Conservation (phyloP, 2,329 filamentous ascomycete species). For the Thermomyces lanuginosus region DNA sequence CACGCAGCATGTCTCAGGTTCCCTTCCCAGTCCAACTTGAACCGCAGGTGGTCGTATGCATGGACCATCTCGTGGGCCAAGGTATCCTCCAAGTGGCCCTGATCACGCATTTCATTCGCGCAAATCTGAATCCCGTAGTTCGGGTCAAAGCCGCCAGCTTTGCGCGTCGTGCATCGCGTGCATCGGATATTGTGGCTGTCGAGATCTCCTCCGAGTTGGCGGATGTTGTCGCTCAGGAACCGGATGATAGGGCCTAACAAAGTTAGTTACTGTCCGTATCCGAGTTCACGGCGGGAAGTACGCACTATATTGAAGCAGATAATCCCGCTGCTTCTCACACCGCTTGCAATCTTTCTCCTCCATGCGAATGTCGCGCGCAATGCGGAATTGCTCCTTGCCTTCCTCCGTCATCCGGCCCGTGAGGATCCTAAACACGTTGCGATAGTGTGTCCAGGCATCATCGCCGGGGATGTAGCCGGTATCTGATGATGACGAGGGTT, state of each 20-base stretch:
- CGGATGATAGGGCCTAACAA: constrained; percentile 54
- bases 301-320: constrained; percentile 58
- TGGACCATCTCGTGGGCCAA: constrained; percentile 97
- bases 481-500: constrained; percentile 11
- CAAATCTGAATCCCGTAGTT: constrained; percentile 80
- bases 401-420: constrained; percentile 53
- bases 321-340: constrained; percentile 70
- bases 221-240: constrained; percentile 71
- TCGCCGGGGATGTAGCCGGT: constrained; percentile 26
- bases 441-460: constrained; percentile 42
- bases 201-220: constrained; percentile 59
- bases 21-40: constrained; percentile 72
- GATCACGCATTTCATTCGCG: constrained; percentile 71
- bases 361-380: constrained; percentile 56
- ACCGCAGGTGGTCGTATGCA: constrained; percentile 82
- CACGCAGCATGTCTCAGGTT: constrained; percentile 80
- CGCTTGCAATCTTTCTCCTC: constrained; percentile 62
- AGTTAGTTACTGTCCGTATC: constrained; percentile 1
- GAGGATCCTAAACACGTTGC: constrained; percentile 73
- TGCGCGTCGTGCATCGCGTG: constrained; percentile 55
- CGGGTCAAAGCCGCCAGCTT: constrained; percentile 71
- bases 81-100: constrained; percentile 78
- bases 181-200: constrained; percentile 64
- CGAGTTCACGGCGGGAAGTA: neutral
- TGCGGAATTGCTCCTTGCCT: constrained; percentile 59